Evolutionary conservation across 2,329 filamentous ascomycete species (phyloP).

Genomic region (Sporothrix humicola): DNA sequence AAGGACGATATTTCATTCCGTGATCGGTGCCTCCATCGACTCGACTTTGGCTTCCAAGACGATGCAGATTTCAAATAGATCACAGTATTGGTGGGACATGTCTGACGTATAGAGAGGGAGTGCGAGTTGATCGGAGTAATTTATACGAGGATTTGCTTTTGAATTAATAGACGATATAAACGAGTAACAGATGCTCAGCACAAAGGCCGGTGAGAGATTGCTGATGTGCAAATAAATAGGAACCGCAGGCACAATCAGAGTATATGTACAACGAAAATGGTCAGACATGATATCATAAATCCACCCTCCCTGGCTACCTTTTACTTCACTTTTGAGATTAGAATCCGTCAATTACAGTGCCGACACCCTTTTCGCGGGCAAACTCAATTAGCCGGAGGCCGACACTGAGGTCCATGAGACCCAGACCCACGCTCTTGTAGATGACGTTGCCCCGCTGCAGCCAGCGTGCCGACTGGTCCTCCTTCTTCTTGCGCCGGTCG

Average conservation of each 20-base stretch:
- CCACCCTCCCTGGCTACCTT: neutral
- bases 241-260: neutral
- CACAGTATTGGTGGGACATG: no score
- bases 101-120: no score
- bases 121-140: no score
- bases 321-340: conserved; percentile 40
- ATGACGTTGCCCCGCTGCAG: conserved; percentile 67
- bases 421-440: conserved; percentile 71
- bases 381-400: conserved; percentile 63
- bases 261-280: neutral
- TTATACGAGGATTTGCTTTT: neutral
- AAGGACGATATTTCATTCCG: neutral
- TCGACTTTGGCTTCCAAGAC: conserved; percentile 35
- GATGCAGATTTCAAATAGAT: conserved; percentile 27
- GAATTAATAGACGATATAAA: no score
- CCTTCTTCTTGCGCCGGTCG: conserved; percentile 44
- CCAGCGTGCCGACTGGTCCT: conserved; percentile 60
- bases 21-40: conserved; percentile 33
- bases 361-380: conserved; percentile 61
- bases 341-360: conserved; percentile 60
- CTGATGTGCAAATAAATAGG: neutral
- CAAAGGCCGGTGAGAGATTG: no score
- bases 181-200: neutral
- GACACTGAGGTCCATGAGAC: conserved; percentile 69
- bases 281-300: neutral